A percentile compares a stretch with the other conserved stretches of the same genome.
Conservation (phyloP, 2,329 filamentous ascomycete genomes). For the Colletotrichum neosansevieriae region DNA sequence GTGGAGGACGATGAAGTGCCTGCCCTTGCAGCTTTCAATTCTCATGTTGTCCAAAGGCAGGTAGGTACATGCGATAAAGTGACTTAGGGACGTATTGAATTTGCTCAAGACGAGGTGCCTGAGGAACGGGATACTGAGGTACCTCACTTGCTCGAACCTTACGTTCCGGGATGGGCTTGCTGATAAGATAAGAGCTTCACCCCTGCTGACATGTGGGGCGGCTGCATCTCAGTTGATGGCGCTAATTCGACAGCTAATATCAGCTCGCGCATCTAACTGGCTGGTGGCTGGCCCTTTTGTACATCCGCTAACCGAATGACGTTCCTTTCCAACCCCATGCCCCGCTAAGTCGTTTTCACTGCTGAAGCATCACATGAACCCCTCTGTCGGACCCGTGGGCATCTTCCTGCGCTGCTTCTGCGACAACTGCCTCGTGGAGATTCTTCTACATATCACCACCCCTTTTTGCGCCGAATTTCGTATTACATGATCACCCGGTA, state of each 20-base stretch:
- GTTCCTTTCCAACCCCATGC: constrained; percentile 33
- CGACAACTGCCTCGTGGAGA: not conserved
- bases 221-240: not conserved
- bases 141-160: not conserved
- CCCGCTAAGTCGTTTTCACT: constrained; percentile 38
- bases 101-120: not conserved
- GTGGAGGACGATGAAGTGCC: not conserved
- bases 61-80: constrained; percentile 1
- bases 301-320: constrained; percentile 31
- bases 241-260: not conserved
- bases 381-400: constrained; percentile 36
- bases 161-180: not conserved
- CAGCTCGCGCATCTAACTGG: not conserved
- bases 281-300: not conserved
- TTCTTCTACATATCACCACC: constrained; percentile 2
- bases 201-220: constrained; percentile 19
- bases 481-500: constrained; percentile 4
- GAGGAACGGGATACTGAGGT: not conserved
- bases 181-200: constrained; percentile 40
- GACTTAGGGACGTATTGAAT: not conserved
- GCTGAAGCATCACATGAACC: constrained; percentile 40
- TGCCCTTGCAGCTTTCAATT: not conserved
- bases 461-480: not conserved
- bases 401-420: constrained; percentile 3
- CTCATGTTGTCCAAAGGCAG: not conserved